Percentiles rank a stretch among this genome's conserved stretches.
Evolutionary conservation across 345 rosid genomes (phyloP).

Genomic region (Mallotus nudiflorus): DNA sequence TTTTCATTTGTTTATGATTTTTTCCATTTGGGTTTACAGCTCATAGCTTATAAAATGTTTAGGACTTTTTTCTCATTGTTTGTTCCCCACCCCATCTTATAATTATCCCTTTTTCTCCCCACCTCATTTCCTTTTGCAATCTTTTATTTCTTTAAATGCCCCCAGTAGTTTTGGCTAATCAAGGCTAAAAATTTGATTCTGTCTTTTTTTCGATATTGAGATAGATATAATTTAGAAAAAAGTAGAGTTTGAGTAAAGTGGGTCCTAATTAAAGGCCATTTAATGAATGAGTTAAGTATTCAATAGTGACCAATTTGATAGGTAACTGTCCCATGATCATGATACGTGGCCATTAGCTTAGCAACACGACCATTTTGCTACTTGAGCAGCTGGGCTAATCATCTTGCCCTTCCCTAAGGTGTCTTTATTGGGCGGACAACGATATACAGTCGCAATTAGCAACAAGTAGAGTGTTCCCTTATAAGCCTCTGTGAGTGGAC

Average conservation of each 20-base stretch:
- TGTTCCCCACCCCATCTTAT: constrained; percentile 12
- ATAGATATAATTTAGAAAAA: not conserved
- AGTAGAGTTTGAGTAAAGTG: not conserved
- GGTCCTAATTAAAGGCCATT: not conserved
- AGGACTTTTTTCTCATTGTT: constrained; percentile 22
- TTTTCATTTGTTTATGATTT: not conserved
- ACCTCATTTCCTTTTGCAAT: constrained; percentile 5
- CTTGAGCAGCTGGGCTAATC: not conserved
- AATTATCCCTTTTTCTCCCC: constrained; percentile 2
- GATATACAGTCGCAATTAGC: too few relatives aligned
- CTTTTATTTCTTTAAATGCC: not conserved
- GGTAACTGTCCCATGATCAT: not conserved
- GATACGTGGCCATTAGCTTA: not conserved
- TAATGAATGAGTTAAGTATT: not conserved
- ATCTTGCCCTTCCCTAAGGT: not conserved
- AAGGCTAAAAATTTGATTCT: not conserved
- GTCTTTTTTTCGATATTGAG: not conserved
- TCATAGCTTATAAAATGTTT: constrained; percentile 16
- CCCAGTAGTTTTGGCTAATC: not conserved
- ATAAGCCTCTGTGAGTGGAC: not conserved
- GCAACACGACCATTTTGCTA: not conserved
- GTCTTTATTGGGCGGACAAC: too few relatives aligned
- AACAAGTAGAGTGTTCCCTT: too few relatives aligned
- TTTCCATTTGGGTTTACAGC: constrained; percentile 25
- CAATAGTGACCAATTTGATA: not conserved